Evolutionary conservation across 2,329 filamentous ascomycete species (phyloP).

Genomic region (Arthrobotrys megalospora): DNA sequence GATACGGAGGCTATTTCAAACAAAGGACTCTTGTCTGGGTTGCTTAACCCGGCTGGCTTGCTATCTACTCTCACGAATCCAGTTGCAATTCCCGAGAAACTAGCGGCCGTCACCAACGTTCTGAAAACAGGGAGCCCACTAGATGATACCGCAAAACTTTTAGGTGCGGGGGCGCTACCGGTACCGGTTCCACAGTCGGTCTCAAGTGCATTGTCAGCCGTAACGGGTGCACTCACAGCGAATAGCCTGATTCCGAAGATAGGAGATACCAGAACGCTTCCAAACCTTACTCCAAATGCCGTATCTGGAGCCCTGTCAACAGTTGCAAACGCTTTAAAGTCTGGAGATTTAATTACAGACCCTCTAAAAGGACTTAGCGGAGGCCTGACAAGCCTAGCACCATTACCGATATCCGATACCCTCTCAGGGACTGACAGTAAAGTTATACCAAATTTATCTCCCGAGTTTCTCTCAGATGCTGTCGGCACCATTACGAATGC

Average conservation of each 20-base stretch:
- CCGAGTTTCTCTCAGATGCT: conserved; percentile 29
- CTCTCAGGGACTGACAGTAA: neutral
- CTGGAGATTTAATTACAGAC: conserved; percentile 30
- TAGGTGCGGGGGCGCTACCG: conserved; percentile 42
- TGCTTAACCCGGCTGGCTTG: conserved; percentile 14
- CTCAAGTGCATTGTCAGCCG: conserved; percentile 39
- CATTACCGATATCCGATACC: conserved; percentile 22
- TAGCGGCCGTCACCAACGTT: conserved; percentile 45
- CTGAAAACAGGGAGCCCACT: conserved; percentile 43
- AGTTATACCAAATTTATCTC: conserved; percentile 21
- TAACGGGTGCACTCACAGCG: conserved; percentile 28
- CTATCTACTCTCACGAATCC: conserved; percentile 28
- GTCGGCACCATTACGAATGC: conserved; percentile 32
- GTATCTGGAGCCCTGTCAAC: conserved; percentile 48
- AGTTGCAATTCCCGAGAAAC: conserved; percentile 37
- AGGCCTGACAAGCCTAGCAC: conserved; percentile 3
- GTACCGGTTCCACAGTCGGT: conserved; percentile 34
- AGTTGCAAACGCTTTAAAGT: conserved; percentile 47
- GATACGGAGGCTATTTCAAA: conserved; percentile 1
- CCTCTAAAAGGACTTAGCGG: conserved; percentile 6
- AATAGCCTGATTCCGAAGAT: conserved; percentile 38
- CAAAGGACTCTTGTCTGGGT: conserved; percentile 29
- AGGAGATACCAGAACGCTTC: neutral
- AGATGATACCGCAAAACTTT: conserved; percentile 38
- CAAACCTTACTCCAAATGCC: conserved; percentile 16